Base-by-base conservation (phyloP, 352 stramenopile genomes). In the Pythium pectinolyticum region DNA sequence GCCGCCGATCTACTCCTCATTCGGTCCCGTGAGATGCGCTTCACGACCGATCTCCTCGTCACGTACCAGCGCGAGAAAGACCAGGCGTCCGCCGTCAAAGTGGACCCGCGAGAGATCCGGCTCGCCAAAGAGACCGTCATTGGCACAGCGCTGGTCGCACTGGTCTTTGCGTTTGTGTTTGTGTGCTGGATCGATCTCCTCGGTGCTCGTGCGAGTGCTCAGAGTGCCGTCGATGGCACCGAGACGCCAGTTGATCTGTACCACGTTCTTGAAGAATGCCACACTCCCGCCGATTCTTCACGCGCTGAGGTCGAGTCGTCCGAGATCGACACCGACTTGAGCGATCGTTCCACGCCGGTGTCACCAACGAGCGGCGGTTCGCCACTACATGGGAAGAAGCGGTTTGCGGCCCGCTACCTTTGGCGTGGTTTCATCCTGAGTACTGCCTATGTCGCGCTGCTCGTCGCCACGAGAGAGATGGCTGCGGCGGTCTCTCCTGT, bases 11-110 rank as follows among this genome's bases (percentile, higher is more conserved):
- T 72, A 24, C 49, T 88, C 52, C 57, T 86, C n/a, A 51, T 88
- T 41, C 69, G 67, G 2, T 60, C 70, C 1, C 72, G 74, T 0
- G 47, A 69, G 10, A 74, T 86, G 65, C 76, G 75, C 22, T 88
- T 88, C 58, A 86, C 78, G 31, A 78, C 80, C 20, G 75, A 84
- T n/a, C 65, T 82, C n/a, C 63, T 84, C 14, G 57, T 51, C 0
- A 74, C 70, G 56, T 78, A 77, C 30, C 62, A 73, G 10, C 66
- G 73, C 39, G 76, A 76, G 39, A 70, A 75, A 35, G 63, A 69
- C 28, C 72, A 69, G 11, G 69, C 67, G 5, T 61, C 55, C 25
- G 46, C 41, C 8, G 48, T 80, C 11, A 57, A 70, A 11, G 65
- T 88, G 22, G 73, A 75, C 2, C 40, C 67, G 11, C 59, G 68